A percentile compares a stretch with the other conserved stretches of the same genome.
Conservation (phyloP, 768 basidiomycete species). For the Suillus subaureus region DNA sequence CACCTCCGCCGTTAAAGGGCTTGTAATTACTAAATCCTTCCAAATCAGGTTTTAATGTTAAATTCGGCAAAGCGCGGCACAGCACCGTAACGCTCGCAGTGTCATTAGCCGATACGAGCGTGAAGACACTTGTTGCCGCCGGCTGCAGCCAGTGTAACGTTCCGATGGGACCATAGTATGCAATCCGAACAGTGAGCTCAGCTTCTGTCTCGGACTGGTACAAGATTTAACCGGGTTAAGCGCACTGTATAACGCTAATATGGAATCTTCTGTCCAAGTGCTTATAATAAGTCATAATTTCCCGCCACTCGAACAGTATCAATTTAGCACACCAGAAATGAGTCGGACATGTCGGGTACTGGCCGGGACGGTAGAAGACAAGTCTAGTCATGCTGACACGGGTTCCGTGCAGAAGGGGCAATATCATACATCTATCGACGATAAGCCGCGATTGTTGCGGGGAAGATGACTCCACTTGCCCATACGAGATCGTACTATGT, state of each 20-base stretch:
- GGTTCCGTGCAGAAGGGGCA: background rate
- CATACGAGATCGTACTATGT: background rate
- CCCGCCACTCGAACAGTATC: background rate
- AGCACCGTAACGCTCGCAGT: conserved; percentile 3
- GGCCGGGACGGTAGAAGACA: background rate
- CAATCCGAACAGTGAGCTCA: background rate
- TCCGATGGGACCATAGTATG: background rate
- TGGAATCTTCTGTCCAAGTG: conserved; percentile 7
- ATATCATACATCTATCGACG: background rate
- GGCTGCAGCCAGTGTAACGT: background rate
- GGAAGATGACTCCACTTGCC: conserved; percentile 1
- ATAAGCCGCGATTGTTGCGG: background rate
- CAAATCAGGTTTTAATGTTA: conserved; percentile 8
- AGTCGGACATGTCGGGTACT: background rate
- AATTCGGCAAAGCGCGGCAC: conserved; percentile 13
- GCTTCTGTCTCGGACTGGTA: background rate
- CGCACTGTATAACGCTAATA: background rate
- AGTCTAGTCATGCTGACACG: background rate
- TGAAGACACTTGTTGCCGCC: background rate
- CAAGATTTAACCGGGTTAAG: background rate
- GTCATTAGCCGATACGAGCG: conserved; percentile 6
- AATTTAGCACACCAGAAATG: too few species aligned
- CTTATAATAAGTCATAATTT: background rate
- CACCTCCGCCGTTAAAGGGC: background rate
- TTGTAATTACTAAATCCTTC: conserved; percentile 11